A percentile compares a stretch with the other conserved stretches of the same genome.
These are phyloP conservation scores for Dactylellina cionopaga DNA, from an alignment of 2,329 filamentous ascomycete species.

Conservation along the genomic window DNA sequence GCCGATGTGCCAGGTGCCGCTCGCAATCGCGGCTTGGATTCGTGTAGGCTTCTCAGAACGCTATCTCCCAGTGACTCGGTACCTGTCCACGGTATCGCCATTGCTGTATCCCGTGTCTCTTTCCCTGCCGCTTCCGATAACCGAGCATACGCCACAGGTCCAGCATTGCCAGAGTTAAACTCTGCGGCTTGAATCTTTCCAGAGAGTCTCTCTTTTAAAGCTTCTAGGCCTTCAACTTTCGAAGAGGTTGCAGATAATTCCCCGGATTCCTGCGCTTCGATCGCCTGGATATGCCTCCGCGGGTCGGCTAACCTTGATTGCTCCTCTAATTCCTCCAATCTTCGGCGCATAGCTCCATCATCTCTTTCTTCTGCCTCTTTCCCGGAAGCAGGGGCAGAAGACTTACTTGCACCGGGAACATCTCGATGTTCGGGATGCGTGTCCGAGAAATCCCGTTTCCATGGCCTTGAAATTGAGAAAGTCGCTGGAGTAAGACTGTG, in stretches of 20 bases:
- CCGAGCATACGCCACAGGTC: slow-evolving; percentile 65
- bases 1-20: slow-evolving; percentile 60
- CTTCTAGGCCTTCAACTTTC: slow-evolving; percentile 62
- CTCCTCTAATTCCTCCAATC: slow-evolving; percentile 40
- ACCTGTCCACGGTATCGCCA: slow-evolving; percentile 79
- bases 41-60: slow-evolving; percentile 83
- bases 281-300: slow-evolving; percentile 40
- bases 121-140: slow-evolving; percentile 70
- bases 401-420: not conserved
- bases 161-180: slow-evolving; percentile 66
- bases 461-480: not conserved
- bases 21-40: slow-evolving; percentile 78
- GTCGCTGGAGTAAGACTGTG: not conserved
- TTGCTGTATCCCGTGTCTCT: slow-evolving; percentile 75
- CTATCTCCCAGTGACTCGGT: slow-evolving; percentile 78
- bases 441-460: not conserved
- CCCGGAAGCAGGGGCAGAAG: not conserved
- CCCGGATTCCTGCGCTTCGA: slow-evolving; percentile 33
- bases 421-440: not conserved
- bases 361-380: not conserved
- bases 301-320: slow-evolving; percentile 40
- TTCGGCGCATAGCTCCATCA: slow-evolving; percentile 39
- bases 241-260: slow-evolving; percentile 10
- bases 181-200: slow-evolving; percentile 68
- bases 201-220: slow-evolving; percentile 70